Percentiles rank a stretch among this genome's conserved stretches.
These are phyloP conservation scores for Chaetomium strumarium DNA, from an alignment of 2,329 filamentous ascomycete species.

Conservation along the genomic window DNA sequence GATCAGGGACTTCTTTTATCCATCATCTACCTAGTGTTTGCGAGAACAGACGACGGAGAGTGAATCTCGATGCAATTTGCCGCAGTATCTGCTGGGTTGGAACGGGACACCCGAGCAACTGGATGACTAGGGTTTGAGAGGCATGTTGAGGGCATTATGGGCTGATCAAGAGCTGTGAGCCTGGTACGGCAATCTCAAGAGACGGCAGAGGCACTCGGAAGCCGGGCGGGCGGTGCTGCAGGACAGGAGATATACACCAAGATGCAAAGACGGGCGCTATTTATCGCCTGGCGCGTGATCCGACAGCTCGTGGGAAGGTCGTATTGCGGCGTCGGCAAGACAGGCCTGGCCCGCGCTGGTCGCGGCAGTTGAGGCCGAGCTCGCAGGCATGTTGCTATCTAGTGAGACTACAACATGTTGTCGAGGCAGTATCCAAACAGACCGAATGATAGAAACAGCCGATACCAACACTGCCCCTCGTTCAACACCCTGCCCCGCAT, in stretches of 20 bases:
- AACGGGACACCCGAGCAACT: slow-evolving; percentile 6
- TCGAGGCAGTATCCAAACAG: too few relatives aligned
- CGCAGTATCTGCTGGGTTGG: slow-evolving; percentile 1
- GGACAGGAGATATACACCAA: neutral
- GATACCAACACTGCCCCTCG: neutral
- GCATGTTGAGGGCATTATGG: slow-evolving; percentile 18
- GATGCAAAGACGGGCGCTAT: slow-evolving; percentile 3
- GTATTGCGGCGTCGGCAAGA: slow-evolving; percentile 13
- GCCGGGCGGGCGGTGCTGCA: neutral
- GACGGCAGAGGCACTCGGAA: neutral
- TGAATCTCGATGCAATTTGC: neutral
- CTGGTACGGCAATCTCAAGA: neutral
- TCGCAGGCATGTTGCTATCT: slow-evolving; percentile 1
- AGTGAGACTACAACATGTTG: too few relatives aligned
- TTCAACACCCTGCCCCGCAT: too few relatives aligned
- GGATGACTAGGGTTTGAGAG: slow-evolving; percentile 10
- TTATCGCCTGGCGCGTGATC: slow-evolving; percentile 15
- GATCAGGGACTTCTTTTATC: slow-evolving; percentile 20
- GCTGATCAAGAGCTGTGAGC: slow-evolving; percentile 11
- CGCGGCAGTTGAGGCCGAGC: slow-evolving; percentile 13
- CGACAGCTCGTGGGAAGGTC: slow-evolving; percentile 13
- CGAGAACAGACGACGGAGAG: neutral
- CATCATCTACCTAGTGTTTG: slow-evolving; percentile 5
- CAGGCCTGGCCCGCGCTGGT: slow-evolving; percentile 4
- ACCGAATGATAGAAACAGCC: too few relatives aligned